These are phyloP conservation scores for Aspergillus uvarum DNA, from an alignment of 2,329 filamentous ascomycete genomes.

Conservation along the genomic window DNA sequence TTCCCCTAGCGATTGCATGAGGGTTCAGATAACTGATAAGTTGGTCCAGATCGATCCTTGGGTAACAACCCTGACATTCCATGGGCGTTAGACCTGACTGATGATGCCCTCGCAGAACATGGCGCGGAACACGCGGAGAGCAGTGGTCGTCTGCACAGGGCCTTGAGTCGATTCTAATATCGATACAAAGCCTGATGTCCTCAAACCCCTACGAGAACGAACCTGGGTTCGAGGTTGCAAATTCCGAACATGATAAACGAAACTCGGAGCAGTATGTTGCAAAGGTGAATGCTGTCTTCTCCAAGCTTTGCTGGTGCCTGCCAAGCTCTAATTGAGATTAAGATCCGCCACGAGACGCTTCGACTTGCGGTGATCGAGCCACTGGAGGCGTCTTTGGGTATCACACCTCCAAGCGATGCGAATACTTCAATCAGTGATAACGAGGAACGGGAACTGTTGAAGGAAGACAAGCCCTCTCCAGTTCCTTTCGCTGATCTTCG, in stretches of 20 bases:
- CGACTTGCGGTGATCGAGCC: constrained; percentile 83
- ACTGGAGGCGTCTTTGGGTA: constrained; percentile 73
- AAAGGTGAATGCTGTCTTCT: constrained; percentile 58
- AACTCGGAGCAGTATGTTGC: constrained; percentile 72
- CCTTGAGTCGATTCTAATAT: constrained; percentile 88
- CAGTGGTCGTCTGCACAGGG: constrained; percentile 97
- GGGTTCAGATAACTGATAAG: constrained; percentile 17
- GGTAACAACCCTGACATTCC: constrained; percentile 53
- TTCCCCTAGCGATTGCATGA: not conserved
- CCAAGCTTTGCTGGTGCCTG: constrained; percentile 7
- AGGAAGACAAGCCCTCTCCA: constrained; percentile 58
- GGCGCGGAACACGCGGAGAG: constrained; percentile 85
- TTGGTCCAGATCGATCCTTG: constrained; percentile 72
- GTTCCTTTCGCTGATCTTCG: constrained; percentile 87
- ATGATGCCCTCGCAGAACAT: constrained; percentile 63
- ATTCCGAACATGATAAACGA: constrained; percentile 66
- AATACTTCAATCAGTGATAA: constrained; percentile 26
- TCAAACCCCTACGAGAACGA: constrained; percentile 94
- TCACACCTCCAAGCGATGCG: constrained; percentile 55
- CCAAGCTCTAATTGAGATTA: not conserved
- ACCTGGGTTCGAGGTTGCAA: constrained; percentile 82
- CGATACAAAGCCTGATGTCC: constrained; percentile 95
- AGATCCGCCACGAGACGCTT: constrained; percentile 90
- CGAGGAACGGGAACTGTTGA: constrained; percentile 41
- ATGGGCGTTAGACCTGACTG: constrained; percentile 7